These are phyloP conservation scores for Ormosia semicastrata DNA, from an alignment of 306 rosid species.

Conservation along the genomic window DNA sequence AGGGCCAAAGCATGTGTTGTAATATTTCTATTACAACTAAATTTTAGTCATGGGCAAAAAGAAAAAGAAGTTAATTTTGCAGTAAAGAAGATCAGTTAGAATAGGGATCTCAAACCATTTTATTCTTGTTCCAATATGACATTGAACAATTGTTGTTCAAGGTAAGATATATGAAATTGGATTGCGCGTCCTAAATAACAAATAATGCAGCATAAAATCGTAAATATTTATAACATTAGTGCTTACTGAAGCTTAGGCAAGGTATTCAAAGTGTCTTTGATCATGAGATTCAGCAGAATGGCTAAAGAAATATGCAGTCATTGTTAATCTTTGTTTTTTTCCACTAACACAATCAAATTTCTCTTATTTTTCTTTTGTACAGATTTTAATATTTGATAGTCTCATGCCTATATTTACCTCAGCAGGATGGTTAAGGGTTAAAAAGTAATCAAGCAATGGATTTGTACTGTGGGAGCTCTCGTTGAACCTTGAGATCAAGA, in stretches of 20 bases:
- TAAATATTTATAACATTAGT: background rate
- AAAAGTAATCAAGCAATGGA: slow-evolving; percentile 82
- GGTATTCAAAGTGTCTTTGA: slow-evolving; percentile 63
- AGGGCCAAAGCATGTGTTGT: too few species aligned
- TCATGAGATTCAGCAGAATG: slow-evolving; percentile 69
- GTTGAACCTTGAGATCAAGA: slow-evolving; percentile 53
- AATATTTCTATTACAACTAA: too few species aligned
- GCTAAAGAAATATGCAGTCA: background rate
- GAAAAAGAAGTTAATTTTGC: too few species aligned
- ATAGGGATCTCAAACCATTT: too few species aligned
- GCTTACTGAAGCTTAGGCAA: slow-evolving; percentile 75
- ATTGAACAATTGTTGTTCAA: too few species aligned
- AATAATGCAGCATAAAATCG: too few species aligned
- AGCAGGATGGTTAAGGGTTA: slow-evolving; percentile 64
- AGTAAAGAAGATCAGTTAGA: too few species aligned
- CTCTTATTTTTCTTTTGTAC: background rate
- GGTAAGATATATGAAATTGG: too few species aligned
- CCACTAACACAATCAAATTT: background rate
- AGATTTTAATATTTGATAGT: background rate
- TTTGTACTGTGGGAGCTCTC: slow-evolving; percentile 56
- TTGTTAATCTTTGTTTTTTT: background rate
- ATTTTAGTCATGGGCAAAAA: too few species aligned
- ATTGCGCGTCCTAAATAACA: too few species aligned
- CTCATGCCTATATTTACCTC: slow-evolving; percentile 45
- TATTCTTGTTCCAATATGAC: too few species aligned